Evolutionary conservation across 768 basidiomycete genomes (phyloP).

Genomic region (Lyophyllum decastes): DNA sequence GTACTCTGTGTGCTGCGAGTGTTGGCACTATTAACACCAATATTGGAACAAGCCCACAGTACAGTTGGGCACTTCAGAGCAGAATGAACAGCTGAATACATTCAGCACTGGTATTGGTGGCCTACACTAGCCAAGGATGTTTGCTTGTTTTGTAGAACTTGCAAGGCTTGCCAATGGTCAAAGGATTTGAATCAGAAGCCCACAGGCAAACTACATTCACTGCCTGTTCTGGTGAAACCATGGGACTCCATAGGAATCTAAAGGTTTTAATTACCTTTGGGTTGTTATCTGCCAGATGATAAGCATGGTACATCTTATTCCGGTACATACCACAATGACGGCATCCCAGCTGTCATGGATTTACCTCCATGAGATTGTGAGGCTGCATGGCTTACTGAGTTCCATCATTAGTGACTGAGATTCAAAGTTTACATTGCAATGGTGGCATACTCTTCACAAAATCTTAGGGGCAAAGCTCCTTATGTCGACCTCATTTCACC

Average conservation of each 20-base stretch:
- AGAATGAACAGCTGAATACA: neutral
- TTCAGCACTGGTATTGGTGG: constrained; percentile 28
- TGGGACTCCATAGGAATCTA: constrained; percentile 29
- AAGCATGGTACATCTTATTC: constrained; percentile 7
- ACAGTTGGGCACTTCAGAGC: constrained; percentile 5
- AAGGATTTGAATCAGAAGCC: constrained; percentile 16
- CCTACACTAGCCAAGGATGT: neutral
- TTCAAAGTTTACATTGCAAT: constrained; percentile 33
- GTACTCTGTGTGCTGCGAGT: too few species aligned
- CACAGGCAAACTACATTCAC: constrained; percentile 24
- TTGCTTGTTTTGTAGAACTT: neutral
- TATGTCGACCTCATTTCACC: neutral
- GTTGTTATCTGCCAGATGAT: constrained; percentile 25
- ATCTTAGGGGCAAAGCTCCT: constrained; percentile 4
- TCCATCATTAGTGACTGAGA: constrained; percentile 29
- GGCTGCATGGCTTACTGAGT: constrained; percentile 26
- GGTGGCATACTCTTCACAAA: constrained; percentile 26
- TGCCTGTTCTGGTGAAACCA: constrained; percentile 24
- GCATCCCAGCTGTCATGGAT: constrained; percentile 23
- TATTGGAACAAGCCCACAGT: constrained; percentile 6
- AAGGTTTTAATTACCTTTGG: constrained; percentile 22
- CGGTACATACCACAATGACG: constrained; percentile 14
- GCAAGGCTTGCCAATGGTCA: constrained; percentile 17
- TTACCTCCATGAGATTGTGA: constrained; percentile 21
- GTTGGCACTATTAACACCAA: too few species aligned